Evolutionary conservation across 139 green algal species (phyloP).

Genomic region (Chlamydomonas incerta): DNA sequence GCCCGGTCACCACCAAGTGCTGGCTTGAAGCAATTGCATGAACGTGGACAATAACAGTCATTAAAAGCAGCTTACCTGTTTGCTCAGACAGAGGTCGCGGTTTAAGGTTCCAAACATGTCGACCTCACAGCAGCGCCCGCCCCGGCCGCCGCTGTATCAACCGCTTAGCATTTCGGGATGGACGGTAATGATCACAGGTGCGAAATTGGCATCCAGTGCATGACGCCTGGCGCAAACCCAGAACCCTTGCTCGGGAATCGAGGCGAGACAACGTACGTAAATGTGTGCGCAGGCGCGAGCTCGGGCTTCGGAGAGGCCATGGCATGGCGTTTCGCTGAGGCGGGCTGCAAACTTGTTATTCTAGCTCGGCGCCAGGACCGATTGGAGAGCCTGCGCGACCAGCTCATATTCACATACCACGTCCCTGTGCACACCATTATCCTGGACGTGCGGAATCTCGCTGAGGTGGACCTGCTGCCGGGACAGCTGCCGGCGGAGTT

Average conservation of each 20-base stretch:
- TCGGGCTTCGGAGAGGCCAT: conserved; percentile 80
- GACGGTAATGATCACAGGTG: conserved; percentile 67
- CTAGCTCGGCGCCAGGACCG: conserved; percentile 75
- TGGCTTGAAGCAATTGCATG: too few relatives aligned
- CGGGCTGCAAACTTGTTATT: conserved; percentile 78
- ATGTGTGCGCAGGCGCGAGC: conserved; percentile 62
- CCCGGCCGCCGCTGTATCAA: conserved; percentile 53
- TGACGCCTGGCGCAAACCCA: background rate
- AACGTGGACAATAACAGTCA: too few relatives aligned
- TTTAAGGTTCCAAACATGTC: too few relatives aligned
- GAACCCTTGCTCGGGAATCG: background rate
- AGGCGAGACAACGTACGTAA: background rate
- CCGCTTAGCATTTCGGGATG: conserved; percentile 54
- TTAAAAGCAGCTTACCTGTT: too few relatives aligned
- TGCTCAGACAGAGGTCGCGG: too few relatives aligned
- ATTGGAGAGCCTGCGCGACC: conserved; percentile 62
- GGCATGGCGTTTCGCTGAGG: conserved; percentile 79
- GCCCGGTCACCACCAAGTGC: too few relatives aligned
- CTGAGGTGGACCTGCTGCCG: conserved; percentile 56
- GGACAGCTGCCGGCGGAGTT: conserved; percentile 68
- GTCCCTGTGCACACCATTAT: conserved; percentile 38
- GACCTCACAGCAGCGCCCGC: too few relatives aligned
- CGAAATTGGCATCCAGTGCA: background rate
- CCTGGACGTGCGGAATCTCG: conserved; percentile 74
- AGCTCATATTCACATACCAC: conserved; percentile 40